Conservation (phyloP, 106 monocot genomes). For the Cymbidium sinense region DNA sequence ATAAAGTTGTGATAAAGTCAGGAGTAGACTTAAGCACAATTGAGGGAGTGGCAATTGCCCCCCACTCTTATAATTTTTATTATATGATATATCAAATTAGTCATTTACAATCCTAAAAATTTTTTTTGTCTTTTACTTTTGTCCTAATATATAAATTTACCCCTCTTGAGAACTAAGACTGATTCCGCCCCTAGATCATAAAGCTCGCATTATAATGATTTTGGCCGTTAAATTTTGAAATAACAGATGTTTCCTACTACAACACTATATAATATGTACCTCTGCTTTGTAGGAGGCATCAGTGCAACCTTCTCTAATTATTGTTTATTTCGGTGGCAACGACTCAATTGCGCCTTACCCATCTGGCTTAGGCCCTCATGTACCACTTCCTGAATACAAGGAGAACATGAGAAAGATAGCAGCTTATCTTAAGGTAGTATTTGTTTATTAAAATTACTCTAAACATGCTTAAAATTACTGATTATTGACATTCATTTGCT, state of each 20-base stretch:
- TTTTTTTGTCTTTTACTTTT: no score
- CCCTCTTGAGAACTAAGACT: no score
- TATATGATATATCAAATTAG: no score
- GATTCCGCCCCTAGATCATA: no score
- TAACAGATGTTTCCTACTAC: background rate
- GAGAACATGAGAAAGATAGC: constrained; percentile 83
- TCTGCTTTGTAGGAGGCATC: constrained; percentile 42
- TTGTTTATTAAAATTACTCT: background rate
- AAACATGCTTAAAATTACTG: background rate
- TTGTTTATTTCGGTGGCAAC: constrained; percentile 90
- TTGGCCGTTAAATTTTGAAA: background rate
- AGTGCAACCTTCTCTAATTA: constrained; percentile 67
- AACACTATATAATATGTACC: background rate
- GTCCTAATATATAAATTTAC: no score
- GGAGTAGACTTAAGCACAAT: no score
- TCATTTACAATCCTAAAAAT: no score
- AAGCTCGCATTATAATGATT: background rate
- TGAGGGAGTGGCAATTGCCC: no score
- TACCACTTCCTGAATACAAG: constrained; percentile 71
- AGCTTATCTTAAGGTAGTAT: constrained; percentile 53
- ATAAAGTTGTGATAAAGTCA: no score
- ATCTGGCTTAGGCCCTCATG: constrained; percentile 85
- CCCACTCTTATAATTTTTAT: no score
- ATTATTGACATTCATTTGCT: background rate
- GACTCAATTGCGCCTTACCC: constrained; percentile 71